Percentiles rank a stretch among this genome's conserved stretches.
Conservation (phyloP, 2,329 filamentous ascomycete genomes). For the Leptographium galeiforme region DNA sequence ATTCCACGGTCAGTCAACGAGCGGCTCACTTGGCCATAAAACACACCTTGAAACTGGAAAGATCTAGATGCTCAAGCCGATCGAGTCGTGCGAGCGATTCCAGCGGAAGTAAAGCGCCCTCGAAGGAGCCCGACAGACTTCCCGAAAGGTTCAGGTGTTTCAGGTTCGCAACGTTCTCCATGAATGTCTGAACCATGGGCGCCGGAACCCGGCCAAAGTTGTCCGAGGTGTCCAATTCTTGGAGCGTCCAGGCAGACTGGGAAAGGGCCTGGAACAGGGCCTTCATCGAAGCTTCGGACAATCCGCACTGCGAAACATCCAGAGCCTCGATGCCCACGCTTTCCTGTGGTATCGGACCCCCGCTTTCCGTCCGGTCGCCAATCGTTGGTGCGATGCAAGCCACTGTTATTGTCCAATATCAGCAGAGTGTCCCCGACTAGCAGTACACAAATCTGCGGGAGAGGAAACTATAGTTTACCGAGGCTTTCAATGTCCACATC, state of each 20-base stretch:
- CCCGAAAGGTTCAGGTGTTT: conserved; percentile 36
- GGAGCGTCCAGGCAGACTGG: conserved; percentile 21
- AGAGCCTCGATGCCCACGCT: conserved; percentile 30
- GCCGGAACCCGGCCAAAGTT: conserved; percentile 38
- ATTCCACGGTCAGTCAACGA: not conserved
- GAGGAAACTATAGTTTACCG: conserved; percentile 17
- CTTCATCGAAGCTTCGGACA: conserved; percentile 34
- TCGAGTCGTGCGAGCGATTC: conserved; percentile 26
- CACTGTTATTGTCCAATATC: not conserved
- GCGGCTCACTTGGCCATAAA: no score
- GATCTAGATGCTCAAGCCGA: conserved; percentile 38
- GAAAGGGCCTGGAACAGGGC: conserved; percentile 33
- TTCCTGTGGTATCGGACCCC: not conserved
- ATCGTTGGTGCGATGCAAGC: conserved; percentile 5
- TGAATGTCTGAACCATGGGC: conserved; percentile 28
- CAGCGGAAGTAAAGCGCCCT: conserved; percentile 32
- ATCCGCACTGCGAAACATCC: conserved; percentile 36
- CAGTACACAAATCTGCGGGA: conserved; percentile 1
- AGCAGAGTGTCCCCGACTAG: not conserved
- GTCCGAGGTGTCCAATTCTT: conserved; percentile 36
- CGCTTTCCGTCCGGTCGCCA: not conserved
- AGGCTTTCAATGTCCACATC: conserved; percentile 34
- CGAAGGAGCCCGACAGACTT: conserved; percentile 32
- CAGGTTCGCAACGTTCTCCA: conserved; percentile 29
- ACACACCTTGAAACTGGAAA: conserved; percentile 38